Evolutionary conservation across 345 rosid species (phyloP), one percentile per base, ranked within the genome.

Genomic region (Lumnitzera littorea): DNA sequence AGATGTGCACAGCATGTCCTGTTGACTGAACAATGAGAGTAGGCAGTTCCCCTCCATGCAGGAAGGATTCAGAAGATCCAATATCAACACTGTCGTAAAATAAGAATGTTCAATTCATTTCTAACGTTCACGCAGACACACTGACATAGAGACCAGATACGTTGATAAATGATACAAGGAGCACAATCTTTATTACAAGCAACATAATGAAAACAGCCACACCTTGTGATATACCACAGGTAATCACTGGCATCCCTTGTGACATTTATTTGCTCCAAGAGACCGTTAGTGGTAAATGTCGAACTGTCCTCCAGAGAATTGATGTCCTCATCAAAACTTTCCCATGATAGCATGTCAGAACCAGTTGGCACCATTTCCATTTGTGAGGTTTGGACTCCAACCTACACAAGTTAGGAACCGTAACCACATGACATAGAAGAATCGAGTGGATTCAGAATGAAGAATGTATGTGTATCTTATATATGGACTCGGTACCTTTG

Each of bases 141-240:
- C 29, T 36, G 36, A 48, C 17, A 15, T 0, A 15, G 13, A 10
- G 56, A 23, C 31, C 13, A n/a, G 36, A 57, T n/a, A 47, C 3
- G 11, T 8, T 50, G 15, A 41, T 43, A 24, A 47, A 46, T 1
- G 20, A 15, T 48, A 60, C 43, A 48, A 49, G 47, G 15, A 47
- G 46, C 27, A 48, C 12, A 15, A 24, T 6, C 13, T 46, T 13
- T 46, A 50, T 46, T 20, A 63, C 57, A 5, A 23, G 61, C 43
- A 36, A 36, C 43, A 36, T 36, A 36, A 36, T 36, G 11, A 36
- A 5, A 36, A 9, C 43, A 2, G 43, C 43, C 78, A 82, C 77
- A 88, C 98, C 95, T 91, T 27, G 98, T 88, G 60, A 78, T 78
- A 77, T 91, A 91, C 98, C 98, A 91, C 56, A 91, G 75, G 70